Base-by-base conservation (phyloP, 176 grass and related monocot genomes). In the sorghum (Sorghum bicolor) region DNA sequence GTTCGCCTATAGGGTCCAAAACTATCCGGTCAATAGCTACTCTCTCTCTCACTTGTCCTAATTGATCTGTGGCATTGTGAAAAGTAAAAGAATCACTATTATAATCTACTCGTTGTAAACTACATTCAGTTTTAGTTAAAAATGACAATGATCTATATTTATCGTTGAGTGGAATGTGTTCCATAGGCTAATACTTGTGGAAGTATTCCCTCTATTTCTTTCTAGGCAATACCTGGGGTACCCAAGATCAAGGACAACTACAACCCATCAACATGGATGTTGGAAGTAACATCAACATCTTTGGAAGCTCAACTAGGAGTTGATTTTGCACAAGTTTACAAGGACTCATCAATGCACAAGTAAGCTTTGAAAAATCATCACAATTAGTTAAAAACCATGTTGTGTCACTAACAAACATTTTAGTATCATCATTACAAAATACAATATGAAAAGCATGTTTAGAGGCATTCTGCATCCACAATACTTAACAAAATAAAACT, bases 211-310 rank as follows among this genome's bases (percentile, higher is more conserved):
- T 50, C 1, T 70, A 1, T 58, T 13, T 37, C 50, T 77, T 87
- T 86, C 1, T 47, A 96, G 91, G 80, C 58, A 44, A 89, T 96
- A 52, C 22, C 72, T 10, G 86, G 94, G 44, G 81, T 91, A 70
- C 91, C 91, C n/a, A 82, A 60, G 34, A 96, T 93, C 34, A 91
- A 72, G 79, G 65, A 91, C 30, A 91, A 91, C 41, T 89, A 93
- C 33, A 96, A 96, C 68, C 94, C 94, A 58, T 86, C 93, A 45
- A 92, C 93, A 24, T 95, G 93, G 90, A 92, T 95, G 90, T 19
- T 95, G 52, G 88, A 96, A 67, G 77, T 91, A 89, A 93, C 90
- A 8, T 91, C 52, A 37, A 36, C 66, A 72, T 91, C 94, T 65
- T 70, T 85, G 64, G 94, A 91, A 82, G 28, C 38, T 17, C 94